Conservation (phyloP, 2,329 filamentous ascomycete genomes). For the Fusarium sp. region DNA sequence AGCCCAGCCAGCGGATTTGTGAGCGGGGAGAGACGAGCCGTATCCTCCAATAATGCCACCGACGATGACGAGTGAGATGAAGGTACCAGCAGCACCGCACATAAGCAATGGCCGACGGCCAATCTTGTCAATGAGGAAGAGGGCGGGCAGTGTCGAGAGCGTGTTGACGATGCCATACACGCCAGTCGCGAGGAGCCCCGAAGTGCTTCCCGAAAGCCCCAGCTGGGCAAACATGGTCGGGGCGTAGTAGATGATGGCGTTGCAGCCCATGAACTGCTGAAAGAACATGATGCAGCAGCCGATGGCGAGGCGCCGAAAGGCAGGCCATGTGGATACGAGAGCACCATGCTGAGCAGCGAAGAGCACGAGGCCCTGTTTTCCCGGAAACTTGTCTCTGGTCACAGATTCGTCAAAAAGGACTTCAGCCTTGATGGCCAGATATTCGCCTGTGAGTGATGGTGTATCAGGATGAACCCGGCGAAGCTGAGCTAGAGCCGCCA, state of each 20-base stretch:
- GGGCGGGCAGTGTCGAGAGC: slow-evolving; percentile 58
- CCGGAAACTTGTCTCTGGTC: slow-evolving; percentile 49
- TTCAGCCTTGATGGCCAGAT: slow-evolving; percentile 57
- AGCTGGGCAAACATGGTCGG: slow-evolving; percentile 63
- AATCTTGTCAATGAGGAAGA: slow-evolving; percentile 68
- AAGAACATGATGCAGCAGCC: slow-evolving; percentile 71
- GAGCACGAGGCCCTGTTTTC: slow-evolving; percentile 49
- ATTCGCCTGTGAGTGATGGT: slow-evolving; percentile 51
- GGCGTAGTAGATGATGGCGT: slow-evolving; percentile 65
- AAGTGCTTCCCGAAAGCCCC: slow-evolving; percentile 60
- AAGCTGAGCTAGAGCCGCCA: slow-evolving; percentile 51
- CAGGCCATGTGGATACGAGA: slow-evolving; percentile 50
- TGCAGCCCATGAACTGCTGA: slow-evolving; percentile 66
- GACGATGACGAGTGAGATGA: slow-evolving; percentile 69
- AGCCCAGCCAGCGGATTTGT: slow-evolving; percentile 62
- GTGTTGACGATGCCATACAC: slow-evolving; percentile 72
- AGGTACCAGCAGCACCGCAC: slow-evolving; percentile 75
- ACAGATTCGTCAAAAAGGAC: slow-evolving; percentile 55
- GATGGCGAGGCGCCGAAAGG: slow-evolving; percentile 64
- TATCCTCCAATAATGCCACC: slow-evolving; percentile 65
- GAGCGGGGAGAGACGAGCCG: slow-evolving; percentile 55
- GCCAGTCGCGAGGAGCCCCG: slow-evolving; percentile 68
- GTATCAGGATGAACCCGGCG: slow-evolving; percentile 53
- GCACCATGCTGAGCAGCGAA: slow-evolving; percentile 52
- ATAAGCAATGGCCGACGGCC: slow-evolving; percentile 77